Percentiles rank a stretch among this genome's conserved stretches.
Evolutionary conservation across 208 protist genomes (phyloP).

Genomic region (Leishmania aethiopica): DNA sequence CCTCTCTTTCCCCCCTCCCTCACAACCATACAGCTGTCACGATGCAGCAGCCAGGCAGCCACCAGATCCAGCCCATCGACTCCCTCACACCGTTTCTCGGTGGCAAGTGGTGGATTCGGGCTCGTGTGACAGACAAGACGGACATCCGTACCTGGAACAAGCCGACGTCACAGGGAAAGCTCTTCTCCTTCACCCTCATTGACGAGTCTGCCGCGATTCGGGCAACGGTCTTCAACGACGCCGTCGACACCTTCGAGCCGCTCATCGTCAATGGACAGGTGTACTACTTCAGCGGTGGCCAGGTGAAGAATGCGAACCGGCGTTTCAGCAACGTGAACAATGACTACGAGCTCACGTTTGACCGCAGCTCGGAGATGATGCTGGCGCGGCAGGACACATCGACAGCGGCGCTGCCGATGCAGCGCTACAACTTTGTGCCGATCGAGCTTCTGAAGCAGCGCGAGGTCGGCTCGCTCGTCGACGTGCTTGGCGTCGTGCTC

Average conservation of each 20-base stretch:
- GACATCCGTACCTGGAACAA: constrained; percentile 94
- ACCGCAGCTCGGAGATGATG: constrained; percentile 79
- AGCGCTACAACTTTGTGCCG: constrained; percentile 91
- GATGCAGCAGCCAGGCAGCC: constrained; percentile 63
- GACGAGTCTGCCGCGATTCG: constrained; percentile 90
- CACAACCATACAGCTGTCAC: not conserved
- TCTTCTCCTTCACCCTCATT: constrained; percentile 93
- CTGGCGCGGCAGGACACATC: constrained; percentile 58
- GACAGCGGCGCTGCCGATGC: constrained; percentile 57
- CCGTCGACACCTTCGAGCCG: constrained; percentile 88
- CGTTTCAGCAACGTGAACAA: constrained; percentile 93
- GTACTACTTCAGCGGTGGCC: constrained; percentile 91
- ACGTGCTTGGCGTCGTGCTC: constrained; percentile 84
- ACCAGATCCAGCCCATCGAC: constrained; percentile 93
- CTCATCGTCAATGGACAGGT: constrained; percentile 88
- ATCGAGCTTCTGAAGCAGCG: constrained; percentile 88
- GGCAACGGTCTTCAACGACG: constrained; percentile 93
- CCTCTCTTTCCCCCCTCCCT: not conserved
- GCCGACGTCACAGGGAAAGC: constrained; percentile 89
- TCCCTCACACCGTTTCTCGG: constrained; percentile 90
- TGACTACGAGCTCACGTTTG: constrained; percentile 93
- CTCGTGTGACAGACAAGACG: constrained; percentile 90
- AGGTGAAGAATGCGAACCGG: constrained; percentile 93
- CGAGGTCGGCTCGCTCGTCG: constrained; percentile 84
- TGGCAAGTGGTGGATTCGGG: constrained; percentile 91